These are phyloP conservation scores for Castanopsis chinensis DNA, from an alignment of 306 rosid genomes.

Conservation along the genomic window DNA sequence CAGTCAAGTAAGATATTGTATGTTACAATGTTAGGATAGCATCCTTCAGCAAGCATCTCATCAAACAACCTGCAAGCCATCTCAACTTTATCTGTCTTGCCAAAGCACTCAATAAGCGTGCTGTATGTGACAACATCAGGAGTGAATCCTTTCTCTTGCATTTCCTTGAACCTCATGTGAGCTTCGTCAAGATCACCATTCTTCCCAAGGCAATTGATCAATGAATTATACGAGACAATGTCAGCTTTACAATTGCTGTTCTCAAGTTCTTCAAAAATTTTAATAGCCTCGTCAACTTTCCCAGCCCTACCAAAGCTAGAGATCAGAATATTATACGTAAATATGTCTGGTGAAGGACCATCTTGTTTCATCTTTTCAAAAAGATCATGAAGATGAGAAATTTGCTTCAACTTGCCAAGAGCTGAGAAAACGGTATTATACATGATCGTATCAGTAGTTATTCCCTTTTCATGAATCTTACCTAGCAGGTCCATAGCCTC, in stretches of 20 bases:
- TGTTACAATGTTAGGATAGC: conserved; percentile 81
- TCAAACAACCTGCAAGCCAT: conserved; percentile 83
- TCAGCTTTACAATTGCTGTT: conserved; percentile 64
- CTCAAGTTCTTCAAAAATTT: conserved; percentile 80
- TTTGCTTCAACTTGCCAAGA: conserved; percentile 73
- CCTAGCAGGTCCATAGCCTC: conserved; percentile 79
- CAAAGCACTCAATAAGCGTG: conserved; percentile 93
- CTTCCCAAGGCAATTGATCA: conserved; percentile 96
- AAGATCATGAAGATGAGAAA: conserved; percentile 64
- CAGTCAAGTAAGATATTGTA: conserved; percentile 91
- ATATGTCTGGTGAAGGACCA: conserved; percentile 75
- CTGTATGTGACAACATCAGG: conserved; percentile 96
- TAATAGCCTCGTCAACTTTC: conserved; percentile 61
- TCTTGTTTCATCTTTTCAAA: conserved; percentile 76
- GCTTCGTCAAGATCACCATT: conserved; percentile 94
- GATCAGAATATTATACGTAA: conserved; percentile 83
- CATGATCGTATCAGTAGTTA: conserved; percentile 71
- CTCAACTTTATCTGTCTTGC: conserved; percentile 85
- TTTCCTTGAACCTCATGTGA: conserved; percentile 91
- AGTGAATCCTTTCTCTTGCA: conserved; percentile 80
- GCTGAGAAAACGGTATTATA: conserved; percentile 72
- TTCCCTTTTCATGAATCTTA: conserved; percentile 79
- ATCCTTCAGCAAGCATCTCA: conserved; percentile 73
- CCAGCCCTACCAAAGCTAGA: conserved; percentile 85
- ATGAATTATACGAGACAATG: conserved; percentile 70